These are phyloP conservation scores for Clavaria fumosa DNA, from an alignment of 768 basidiomycete genomes.

Conservation along the genomic window DNA sequence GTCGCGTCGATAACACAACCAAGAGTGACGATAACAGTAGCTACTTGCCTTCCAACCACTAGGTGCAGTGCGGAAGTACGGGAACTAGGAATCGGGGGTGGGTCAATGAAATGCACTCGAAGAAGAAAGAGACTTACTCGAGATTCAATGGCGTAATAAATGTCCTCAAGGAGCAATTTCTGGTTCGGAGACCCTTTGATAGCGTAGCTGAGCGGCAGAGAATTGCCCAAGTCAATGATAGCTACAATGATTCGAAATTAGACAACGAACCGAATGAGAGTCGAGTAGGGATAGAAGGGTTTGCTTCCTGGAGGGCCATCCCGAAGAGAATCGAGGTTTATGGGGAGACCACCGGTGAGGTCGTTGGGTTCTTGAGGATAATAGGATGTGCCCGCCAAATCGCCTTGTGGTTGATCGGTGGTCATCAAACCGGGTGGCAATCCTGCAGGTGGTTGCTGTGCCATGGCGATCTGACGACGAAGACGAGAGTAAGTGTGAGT, in stretches of 20 bases:
- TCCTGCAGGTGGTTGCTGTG: conserved; percentile 41
- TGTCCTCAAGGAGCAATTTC: conserved; percentile 74
- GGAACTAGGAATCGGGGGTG: conserved; percentile 38
- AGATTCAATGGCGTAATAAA: conserved; percentile 84
- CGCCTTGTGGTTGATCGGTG: conserved; percentile 25
- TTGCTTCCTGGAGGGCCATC: conserved; percentile 83
- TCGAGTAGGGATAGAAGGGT: conserved; percentile 85
- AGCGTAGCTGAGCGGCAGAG: conserved; percentile 43
- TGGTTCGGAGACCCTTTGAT: conserved; percentile 86
- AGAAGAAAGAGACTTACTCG: conserved; percentile 35
- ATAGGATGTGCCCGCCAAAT: conserved; percentile 46
- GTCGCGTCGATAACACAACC: no score
- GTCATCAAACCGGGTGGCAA: no score
- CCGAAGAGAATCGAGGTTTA: conserved; percentile 74
- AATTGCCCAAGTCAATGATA: conserved; percentile 8
- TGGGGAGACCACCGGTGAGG: conserved; percentile 70
- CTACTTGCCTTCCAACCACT: conserved; percentile 84
- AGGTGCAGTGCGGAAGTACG: conserved; percentile 76
- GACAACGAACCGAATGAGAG: conserved; percentile 63
- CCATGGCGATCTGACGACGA: conserved; percentile 35
- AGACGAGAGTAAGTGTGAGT: conserved; percentile 13
- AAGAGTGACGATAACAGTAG: no score
- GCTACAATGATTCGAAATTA: conserved; percentile 7
- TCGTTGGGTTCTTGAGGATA: conserved; percentile 57
- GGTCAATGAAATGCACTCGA: conserved; percentile 1